These are phyloP conservation scores for Phytophthora tentaculata DNA, from an alignment of 352 stramenopile genomes.

Conservation along the genomic window DNA sequence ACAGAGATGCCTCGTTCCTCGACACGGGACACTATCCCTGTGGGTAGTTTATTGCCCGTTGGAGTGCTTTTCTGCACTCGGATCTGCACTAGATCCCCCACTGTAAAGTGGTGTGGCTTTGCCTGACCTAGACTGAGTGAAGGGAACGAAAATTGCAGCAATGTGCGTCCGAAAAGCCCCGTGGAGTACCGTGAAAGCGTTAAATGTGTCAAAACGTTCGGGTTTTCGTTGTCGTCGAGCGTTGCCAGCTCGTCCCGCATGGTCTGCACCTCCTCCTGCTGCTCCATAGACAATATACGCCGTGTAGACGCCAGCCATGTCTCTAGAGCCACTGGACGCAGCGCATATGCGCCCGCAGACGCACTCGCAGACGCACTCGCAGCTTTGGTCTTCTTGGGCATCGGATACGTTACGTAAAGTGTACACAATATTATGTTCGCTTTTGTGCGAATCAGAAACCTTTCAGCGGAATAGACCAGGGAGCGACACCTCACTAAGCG, in stretches of 20 bases:
- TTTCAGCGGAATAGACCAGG: slow-evolving; percentile 13
- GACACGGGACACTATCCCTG: slow-evolving; percentile 69
- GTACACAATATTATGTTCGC: not conserved
- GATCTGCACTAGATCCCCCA: slow-evolving; percentile 86
- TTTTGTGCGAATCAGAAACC: slow-evolving; percentile 12
- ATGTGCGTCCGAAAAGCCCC: slow-evolving; percentile 71
- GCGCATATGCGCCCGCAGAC: not conserved
- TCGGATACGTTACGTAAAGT: slow-evolving; percentile 7
- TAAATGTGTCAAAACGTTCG: slow-evolving; percentile 69
- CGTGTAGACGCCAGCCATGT: slow-evolving; percentile 59
- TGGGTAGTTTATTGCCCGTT: slow-evolving; percentile 35
- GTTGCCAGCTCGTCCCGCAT: slow-evolving; percentile 62
- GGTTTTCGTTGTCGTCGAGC: slow-evolving; percentile 65
- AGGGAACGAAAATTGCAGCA: slow-evolving; percentile 65
- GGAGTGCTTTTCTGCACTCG: slow-evolving; percentile 40
- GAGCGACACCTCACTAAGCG: slow-evolving; percentile 11
- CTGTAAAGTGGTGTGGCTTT: slow-evolving; percentile 84
- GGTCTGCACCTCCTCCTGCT: slow-evolving; percentile 65
- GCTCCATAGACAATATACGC: slow-evolving; percentile 59
- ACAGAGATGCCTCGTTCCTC: slow-evolving; percentile 69
- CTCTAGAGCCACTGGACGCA: slow-evolving; percentile 47
- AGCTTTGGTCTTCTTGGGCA: slow-evolving; percentile 23
- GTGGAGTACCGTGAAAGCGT: slow-evolving; percentile 48
- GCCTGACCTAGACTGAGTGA: slow-evolving; percentile 42
- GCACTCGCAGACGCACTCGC: not conserved